phyloP scores from a whole-genome alignment of 2,329 filamentous ascomycete species.

The Talaromyces sp. region DNA sequence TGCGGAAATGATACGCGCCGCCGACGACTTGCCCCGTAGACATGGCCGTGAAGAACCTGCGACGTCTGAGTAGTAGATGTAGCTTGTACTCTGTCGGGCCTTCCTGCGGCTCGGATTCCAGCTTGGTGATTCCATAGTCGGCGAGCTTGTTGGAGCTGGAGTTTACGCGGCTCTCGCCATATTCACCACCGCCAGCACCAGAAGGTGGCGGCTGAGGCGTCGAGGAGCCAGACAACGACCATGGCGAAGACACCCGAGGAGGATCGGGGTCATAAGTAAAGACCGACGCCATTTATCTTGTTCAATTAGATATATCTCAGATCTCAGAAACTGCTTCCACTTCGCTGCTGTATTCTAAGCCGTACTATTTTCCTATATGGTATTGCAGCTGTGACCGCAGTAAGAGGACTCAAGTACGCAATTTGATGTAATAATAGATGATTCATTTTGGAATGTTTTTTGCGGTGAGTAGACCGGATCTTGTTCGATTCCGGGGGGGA shows the following conservation, averaged over 20 bases:
- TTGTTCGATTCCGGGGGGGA: constrained; percentile 2
- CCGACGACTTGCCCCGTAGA: constrained; percentile 58
- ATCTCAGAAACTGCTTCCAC: neutral
- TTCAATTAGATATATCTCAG: neutral
- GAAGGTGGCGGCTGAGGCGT: constrained; percentile 29
- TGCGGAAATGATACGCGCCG: constrained; percentile 47
- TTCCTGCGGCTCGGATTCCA: constrained; percentile 88
- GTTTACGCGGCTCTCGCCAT: neutral
- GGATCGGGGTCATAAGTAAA: constrained; percentile 93
- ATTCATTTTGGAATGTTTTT: constrained; percentile 19
- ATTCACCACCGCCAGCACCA: neutral
- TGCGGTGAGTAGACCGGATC: neutral
- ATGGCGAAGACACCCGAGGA: constrained; percentile 83
- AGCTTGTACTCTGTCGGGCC: constrained; percentile 96
- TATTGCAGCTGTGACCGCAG: constrained; percentile 8
- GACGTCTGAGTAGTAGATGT: constrained; percentile 75
- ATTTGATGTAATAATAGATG: constrained; percentile 13
- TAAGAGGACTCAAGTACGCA: constrained; percentile 10
- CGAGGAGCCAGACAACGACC: constrained; percentile 59
- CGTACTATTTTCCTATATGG: constrained; percentile 3
- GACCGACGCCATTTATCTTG: constrained; percentile 72
- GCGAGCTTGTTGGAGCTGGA: constrained; percentile 30
- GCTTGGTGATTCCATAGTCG: constrained; percentile 65
- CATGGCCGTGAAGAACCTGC: constrained; percentile 67
- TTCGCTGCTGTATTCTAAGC: constrained; percentile 5